Evolutionary conservation across 208 protist species (phyloP).

Genomic region (Acanthamoeba lenticulata): DNA sequence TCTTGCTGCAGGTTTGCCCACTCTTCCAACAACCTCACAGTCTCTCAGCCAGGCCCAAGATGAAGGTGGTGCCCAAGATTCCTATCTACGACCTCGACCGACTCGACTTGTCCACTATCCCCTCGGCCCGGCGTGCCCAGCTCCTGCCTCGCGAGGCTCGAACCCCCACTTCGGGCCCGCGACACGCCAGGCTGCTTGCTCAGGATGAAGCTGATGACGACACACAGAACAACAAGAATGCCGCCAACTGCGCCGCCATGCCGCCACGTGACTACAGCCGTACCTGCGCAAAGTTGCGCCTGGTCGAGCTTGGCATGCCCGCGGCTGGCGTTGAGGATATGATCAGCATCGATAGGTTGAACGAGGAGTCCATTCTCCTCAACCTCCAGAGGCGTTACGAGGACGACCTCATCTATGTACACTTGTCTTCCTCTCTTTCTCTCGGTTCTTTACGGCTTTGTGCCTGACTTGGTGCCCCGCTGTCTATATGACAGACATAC

Average conservation of each 20-base stretch:
- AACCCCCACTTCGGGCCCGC: slow-evolving; percentile 67
- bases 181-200: background rate
- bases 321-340: slow-evolving; percentile 75
- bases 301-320: background rate
- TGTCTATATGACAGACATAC: slow-evolving; percentile 69
- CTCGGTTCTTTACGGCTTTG: background rate
- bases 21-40: no score
- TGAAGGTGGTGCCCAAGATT: no score
- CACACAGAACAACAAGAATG: background rate
- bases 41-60: no score
- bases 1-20: no score
- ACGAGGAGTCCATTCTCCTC: slow-evolving; percentile 68
- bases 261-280: background rate
- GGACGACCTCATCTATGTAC: slow-evolving; percentile 76
- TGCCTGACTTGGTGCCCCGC: background rate
- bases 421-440: background rate
- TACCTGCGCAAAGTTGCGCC: background rate
- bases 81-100: no score
- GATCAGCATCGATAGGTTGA: slow-evolving; percentile 68
- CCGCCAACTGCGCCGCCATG: background rate
- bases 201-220: background rate
- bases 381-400: slow-evolving; percentile 75
- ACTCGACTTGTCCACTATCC: no score
- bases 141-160: slow-evolving; percentile 70
- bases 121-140: slow-evolving; percentile 51